Conservation (phyloP, 345 rosid genomes). For the Heritiera littoralis region DNA sequence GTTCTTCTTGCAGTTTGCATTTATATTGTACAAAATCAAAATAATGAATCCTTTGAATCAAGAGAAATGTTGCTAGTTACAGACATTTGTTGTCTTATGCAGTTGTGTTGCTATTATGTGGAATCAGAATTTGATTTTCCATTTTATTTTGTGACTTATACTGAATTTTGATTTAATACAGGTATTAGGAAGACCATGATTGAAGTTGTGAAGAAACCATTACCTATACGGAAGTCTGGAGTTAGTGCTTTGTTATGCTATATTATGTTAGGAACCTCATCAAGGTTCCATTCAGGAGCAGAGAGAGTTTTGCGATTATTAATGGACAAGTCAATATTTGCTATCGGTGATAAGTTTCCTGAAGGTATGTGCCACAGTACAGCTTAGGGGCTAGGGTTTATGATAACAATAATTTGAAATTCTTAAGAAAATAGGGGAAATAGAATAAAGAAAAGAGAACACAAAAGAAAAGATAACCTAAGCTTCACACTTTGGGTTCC, state of each 20-base stretch:
- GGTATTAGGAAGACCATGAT: conserved; percentile 64
- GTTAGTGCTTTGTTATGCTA: conserved; percentile 62
- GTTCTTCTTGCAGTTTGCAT: neutral
- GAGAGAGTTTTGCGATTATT: conserved; percentile 48
- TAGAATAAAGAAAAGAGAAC: too few species aligned
- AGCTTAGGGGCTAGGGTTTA: neutral
- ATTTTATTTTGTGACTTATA: conserved; percentile 7
- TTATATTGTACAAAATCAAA: neutral
- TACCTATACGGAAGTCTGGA: conserved; percentile 50
- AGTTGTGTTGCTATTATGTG: neutral
- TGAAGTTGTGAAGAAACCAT: conserved; percentile 62
- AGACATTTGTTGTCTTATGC: neutral
- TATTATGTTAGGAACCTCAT: conserved; percentile 62
- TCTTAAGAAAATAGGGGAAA: neutral
- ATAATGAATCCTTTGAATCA: neutral
- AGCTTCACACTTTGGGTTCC: neutral
- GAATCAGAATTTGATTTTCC: conserved; percentile 13
- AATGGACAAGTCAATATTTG: conserved; percentile 49
- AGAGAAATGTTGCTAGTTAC: neutral
- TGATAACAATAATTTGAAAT: neutral
- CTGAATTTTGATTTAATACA: conserved; percentile 33
- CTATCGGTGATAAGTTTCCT: conserved; percentile 50
- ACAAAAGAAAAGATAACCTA: too few species aligned
- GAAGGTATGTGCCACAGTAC: conserved; percentile 44
- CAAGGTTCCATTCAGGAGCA: conserved; percentile 72